phyloP scores from a whole-genome alignment of 768 basidiomycete genomes.

The Aureoboletus auriporus region DNA sequence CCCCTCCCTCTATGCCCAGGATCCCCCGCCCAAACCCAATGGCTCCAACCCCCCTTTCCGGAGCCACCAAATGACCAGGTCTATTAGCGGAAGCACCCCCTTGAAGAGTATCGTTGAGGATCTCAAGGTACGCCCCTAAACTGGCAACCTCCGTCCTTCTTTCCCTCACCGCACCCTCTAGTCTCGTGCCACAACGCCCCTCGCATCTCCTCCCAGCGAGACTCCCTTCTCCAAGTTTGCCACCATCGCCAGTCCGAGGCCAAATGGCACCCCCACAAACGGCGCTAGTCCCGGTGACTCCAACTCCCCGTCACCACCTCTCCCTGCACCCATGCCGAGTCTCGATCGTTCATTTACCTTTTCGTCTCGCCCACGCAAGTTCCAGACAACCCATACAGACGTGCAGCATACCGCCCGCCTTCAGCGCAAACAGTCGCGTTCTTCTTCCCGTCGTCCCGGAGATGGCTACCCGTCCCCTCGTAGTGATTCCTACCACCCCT shows the following conservation, averaged over 20 bases:
- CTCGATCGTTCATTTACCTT: conserved; percentile 26
- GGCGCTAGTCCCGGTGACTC: conserved; percentile 1
- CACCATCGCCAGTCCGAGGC: conserved; percentile 30
- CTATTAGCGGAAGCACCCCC: conserved; percentile 28
- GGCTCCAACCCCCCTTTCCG: conserved; percentile 6
- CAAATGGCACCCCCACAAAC: conserved; percentile 12
- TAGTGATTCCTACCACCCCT: conserved; percentile 27
- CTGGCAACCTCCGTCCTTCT: neutral
- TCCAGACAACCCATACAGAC: conserved; percentile 47
- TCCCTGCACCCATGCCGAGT: conserved; percentile 2
- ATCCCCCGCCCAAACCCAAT: conserved; percentile 11
- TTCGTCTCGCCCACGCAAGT: conserved; percentile 36
- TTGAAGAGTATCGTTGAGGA: conserved; percentile 78
- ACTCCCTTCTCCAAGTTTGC: conserved; percentile 52
- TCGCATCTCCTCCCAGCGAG: conserved; percentile 43
- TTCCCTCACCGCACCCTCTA: conserved; percentile 8
- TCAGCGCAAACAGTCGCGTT: conserved; percentile 51
- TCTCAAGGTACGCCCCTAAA: conserved; percentile 47
- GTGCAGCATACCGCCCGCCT: conserved; percentile 35
- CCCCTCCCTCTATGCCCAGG: conserved; percentile 34
- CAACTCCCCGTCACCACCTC: neutral
- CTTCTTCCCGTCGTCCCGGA: conserved; percentile 44
- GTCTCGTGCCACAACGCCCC: conserved; percentile 42
- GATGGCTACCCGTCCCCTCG: conserved; percentile 31
- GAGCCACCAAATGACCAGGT: conserved; percentile 15